Evolutionary conservation across 495 filamentous ascomycete species (phyloP).

Genomic region (Neurospora sublineolata): DNA sequence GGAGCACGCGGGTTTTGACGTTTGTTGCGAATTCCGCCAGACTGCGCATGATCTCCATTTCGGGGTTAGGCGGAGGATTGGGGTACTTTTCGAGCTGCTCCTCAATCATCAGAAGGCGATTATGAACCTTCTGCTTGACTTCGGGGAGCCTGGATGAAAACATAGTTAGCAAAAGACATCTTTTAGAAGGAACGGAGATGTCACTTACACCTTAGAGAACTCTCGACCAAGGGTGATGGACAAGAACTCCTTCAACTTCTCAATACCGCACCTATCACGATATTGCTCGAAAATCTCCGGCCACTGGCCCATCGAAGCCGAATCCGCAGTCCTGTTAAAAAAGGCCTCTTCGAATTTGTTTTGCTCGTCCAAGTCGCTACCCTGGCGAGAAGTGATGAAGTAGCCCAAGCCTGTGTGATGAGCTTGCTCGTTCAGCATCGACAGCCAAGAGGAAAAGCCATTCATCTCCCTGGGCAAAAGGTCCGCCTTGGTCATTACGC

Average conservation of each 20-base stretch:
- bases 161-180: neutral
- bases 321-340: constrained; percentile 33
- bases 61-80: constrained; percentile 41
- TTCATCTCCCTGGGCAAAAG: constrained; percentile 41
- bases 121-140: constrained; percentile 46
- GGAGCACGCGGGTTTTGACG: constrained; percentile 26
- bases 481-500: constrained; percentile 76
- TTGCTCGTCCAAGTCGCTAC: constrained; percentile 39
- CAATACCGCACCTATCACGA: constrained; percentile 45
- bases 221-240: constrained; percentile 43
- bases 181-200: no score
- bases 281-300: constrained; percentile 32
- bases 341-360: constrained; percentile 47
- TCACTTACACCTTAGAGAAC: constrained; percentile 40
- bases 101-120: constrained; percentile 36
- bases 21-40: constrained; percentile 29
- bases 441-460: constrained; percentile 35
- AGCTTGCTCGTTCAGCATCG: constrained; percentile 43
- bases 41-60: constrained; percentile 34
- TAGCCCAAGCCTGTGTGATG: constrained; percentile 53
- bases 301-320: constrained; percentile 30
- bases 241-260: constrained; percentile 41
- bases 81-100: constrained; percentile 39
- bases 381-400: constrained; percentile 46
- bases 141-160: constrained; percentile 37